These are phyloP conservation scores for Candida maltosa DNA, from an alignment of 805 yeast genomes.

Conservation along the genomic window DNA sequence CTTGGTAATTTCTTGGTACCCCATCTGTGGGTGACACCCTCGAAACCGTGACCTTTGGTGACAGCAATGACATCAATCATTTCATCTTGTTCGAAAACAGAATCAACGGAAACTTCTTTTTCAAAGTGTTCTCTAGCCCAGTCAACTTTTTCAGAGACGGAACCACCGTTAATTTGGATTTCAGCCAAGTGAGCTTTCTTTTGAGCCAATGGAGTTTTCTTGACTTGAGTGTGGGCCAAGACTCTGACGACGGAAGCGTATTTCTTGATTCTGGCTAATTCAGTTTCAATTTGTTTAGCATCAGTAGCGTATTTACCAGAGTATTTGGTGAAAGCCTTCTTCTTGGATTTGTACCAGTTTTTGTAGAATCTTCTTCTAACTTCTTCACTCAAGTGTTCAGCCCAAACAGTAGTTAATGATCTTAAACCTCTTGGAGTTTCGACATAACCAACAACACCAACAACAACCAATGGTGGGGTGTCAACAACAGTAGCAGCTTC, in stretches of 20 bases:
- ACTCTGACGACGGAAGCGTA: slow-evolving; percentile 99
- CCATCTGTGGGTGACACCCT: slow-evolving; percentile 99
- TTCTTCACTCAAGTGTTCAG: slow-evolving; percentile 99
- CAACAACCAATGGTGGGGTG: slow-evolving; percentile 98
- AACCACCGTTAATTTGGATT: slow-evolving; percentile 99
- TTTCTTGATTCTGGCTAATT: slow-evolving; percentile 97
- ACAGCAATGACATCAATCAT: slow-evolving; percentile 98
- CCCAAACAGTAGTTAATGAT: slow-evolving; percentile 99
- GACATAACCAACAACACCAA: slow-evolving; percentile 99
- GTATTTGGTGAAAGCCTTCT: slow-evolving; percentile 99
- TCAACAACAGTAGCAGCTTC: slow-evolving; percentile 99
- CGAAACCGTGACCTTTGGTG: slow-evolving; percentile 99
- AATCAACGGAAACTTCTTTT: slow-evolving; percentile 93
- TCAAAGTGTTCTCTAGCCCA: slow-evolving; percentile 99
- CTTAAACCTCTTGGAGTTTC: slow-evolving; percentile 99
- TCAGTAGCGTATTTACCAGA: slow-evolving; percentile 95
- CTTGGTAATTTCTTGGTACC: slow-evolving; percentile 99
- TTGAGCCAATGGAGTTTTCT: slow-evolving; percentile 98
- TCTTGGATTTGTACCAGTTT: slow-evolving; percentile 99
- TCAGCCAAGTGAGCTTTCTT: slow-evolving; percentile 99
- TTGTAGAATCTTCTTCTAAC: slow-evolving; percentile 99
- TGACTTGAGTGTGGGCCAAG: slow-evolving; percentile 98
- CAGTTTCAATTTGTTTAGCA: slow-evolving; percentile 86
- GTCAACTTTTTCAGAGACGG: slow-evolving; percentile 93
- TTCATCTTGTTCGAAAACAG: slow-evolving; percentile 98